Base-by-base conservation (phyloP, 1,284 basidiomycete genomes). In the Sphaerobolus stellatus region DNA sequence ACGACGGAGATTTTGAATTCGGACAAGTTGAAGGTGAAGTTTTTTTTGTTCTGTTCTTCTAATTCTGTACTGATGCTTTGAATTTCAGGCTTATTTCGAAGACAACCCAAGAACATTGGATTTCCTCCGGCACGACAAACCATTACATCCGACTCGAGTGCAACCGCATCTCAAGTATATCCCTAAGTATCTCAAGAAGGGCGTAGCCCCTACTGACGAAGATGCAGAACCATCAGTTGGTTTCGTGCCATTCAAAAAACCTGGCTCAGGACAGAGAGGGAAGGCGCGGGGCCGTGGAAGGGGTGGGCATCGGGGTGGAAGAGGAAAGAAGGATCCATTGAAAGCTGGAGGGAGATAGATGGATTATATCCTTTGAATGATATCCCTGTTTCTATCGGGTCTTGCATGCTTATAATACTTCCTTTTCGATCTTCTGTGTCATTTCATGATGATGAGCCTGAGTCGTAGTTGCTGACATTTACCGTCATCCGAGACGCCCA, bases 131-230 rank as follows among this genome's bases (percentile, higher is more conserved):
- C 97, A 99, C 71, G 97, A 99, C 71, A 94, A 94, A 62, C 89
- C 94, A 2, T 75, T 98, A 11, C 92, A 96, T 65, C 91, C 93
- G 0, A 88, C 88, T 20, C 79, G 94, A 36, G 79, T 95, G 9
- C 93, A 95, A 66, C 75, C 90, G 2, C 96, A 99, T 66, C 89
- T 99, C 82, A 98, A 97, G 70, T 92, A 98, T 69, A 85, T 99
- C 3, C 97, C 97, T 0, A 87, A 86, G 53, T 99, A 99, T 68
- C 78, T 99, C 24, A 80, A 98, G 63, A 96, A 96, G 1, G 85
- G 86, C 45, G 90, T 94, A 51, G 83, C 80, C 72, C 60, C 76
- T 75, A 67, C 76, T 4, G 65, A 68, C 0, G 68, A 67, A 2
- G 61, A 67, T 14, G 73, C 64, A 0, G 63, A 68, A 22, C 59